Conservation (phyloP, 768 basidiomycete genomes). For the Lentinula raphanica region DNA sequence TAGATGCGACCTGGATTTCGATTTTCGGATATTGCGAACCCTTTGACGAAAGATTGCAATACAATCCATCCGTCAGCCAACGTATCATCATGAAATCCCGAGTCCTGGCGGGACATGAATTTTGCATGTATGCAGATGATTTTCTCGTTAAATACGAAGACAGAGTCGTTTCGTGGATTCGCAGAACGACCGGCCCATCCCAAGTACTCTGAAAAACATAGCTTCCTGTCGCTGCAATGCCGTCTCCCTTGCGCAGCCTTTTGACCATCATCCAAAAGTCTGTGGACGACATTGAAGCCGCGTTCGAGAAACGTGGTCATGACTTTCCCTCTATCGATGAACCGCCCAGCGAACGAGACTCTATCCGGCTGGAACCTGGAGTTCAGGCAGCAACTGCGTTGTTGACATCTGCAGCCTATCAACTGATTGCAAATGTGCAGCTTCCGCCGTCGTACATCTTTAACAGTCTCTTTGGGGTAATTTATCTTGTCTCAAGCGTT, state of each 20-base stretch:
- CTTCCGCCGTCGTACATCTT: constrained; percentile 1
- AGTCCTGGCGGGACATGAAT: too few relatives aligned
- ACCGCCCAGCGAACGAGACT: not conserved
- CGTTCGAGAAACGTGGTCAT: not conserved
- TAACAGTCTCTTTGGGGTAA: constrained; percentile 4
- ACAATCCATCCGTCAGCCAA: too few relatives aligned
- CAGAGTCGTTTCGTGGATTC: not conserved
- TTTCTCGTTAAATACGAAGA: not conserved
- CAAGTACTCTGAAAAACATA: not conserved
- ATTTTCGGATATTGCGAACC: not conserved
- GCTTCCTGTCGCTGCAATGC: not conserved
- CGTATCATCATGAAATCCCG: too few relatives aligned
- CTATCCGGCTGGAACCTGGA: not conserved
- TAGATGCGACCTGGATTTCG: not conserved
- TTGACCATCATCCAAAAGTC: constrained; percentile 1
- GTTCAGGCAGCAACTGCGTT: constrained; percentile 1
- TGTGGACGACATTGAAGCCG: not conserved
- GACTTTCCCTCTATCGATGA: constrained; percentile 3
- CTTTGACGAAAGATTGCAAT: not conserved
- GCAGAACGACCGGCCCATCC: too few relatives aligned
- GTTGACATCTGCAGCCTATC: not conserved
- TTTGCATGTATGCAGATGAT: not conserved
- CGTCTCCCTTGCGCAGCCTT: not conserved
- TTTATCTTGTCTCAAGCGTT: not conserved
- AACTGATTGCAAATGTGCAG: not conserved